A percentile compares a stretch with the other conserved stretches of the same genome.
These are phyloP conservation scores for Leishmania guyanensis DNA, from an alignment of 208 protist species.

Conservation along the genomic window DNA sequence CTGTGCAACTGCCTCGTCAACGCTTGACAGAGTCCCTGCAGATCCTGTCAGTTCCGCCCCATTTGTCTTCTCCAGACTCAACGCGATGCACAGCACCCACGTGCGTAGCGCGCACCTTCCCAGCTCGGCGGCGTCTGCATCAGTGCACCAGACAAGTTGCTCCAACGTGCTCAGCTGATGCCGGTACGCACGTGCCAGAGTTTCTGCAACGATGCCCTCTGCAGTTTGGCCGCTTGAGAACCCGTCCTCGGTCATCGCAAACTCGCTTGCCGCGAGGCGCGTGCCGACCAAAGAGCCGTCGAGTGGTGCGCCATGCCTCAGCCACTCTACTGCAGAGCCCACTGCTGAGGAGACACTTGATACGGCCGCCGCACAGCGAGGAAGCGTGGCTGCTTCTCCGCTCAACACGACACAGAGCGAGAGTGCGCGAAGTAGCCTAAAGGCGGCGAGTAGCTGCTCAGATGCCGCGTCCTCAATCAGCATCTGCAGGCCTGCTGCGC, in stretches of 20 bases:
- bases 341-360: neutral
- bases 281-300: neutral
- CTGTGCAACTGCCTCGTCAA: slow-evolving; percentile 3
- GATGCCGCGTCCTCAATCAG: neutral
- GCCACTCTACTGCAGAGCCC: neutral
- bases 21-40: neutral
- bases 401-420: slow-evolving; percentile 18
- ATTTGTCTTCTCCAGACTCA: neutral
- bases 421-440: slow-evolving; percentile 25
- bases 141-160: slow-evolving; percentile 8
- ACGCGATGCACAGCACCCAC: slow-evolving; percentile 13
- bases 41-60: neutral
- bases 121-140: slow-evolving; percentile 12
- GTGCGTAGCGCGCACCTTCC: slow-evolving; percentile 17
- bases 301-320: neutral
- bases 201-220: slow-evolving; percentile 18
- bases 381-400: slow-evolving; percentile 11
- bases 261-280: neutral
- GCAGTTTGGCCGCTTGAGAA: neutral
- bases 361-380: neutral
- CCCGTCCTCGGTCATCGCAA: neutral
- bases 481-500: neutral
- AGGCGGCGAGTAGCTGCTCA: slow-evolving; percentile 17
- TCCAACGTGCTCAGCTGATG: slow-evolving; percentile 24
- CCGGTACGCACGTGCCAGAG: slow-evolving; percentile 18